Evolutionary conservation across 1,139 yeast species (phyloP).

Genomic region (Trichomonascaceae sp.): DNA sequence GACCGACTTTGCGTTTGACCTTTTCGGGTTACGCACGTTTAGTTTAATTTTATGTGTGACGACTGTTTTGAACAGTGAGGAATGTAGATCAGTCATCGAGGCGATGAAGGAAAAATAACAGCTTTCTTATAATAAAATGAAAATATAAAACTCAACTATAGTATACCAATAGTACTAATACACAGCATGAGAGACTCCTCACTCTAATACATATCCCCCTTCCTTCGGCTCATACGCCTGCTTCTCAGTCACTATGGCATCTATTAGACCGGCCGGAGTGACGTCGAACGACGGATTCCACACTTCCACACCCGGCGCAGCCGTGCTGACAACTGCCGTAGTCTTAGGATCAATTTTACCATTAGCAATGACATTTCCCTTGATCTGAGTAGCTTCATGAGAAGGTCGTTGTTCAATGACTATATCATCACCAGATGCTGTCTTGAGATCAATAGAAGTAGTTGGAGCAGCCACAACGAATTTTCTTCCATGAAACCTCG

Average conservation of each 20-base stretch:
- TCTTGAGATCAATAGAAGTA: constrained; percentile 73
- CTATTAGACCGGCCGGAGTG: constrained; percentile 75
- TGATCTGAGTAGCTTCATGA: constrained; percentile 67
- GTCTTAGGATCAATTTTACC: constrained; percentile 28
- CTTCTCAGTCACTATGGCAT: constrained; percentile 79
- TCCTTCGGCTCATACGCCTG: neutral
- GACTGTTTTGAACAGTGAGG: neutral
- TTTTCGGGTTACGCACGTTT: neutral
- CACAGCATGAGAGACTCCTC: too few species aligned
- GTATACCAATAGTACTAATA: too few species aligned
- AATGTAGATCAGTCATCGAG: neutral
- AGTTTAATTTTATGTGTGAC: neutral
- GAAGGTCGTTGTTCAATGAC: constrained; percentile 84
- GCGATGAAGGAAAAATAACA: neutral
- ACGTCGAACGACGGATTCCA: constrained; percentile 98
- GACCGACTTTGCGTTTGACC: neutral
- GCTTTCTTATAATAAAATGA: too few species aligned
- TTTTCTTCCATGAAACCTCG: constrained; percentile 51
- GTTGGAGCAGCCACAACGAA: constrained; percentile 94
- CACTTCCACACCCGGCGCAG: constrained; percentile 77
- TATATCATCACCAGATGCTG: constrained; percentile 64
- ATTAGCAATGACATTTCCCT: constrained; percentile 52
- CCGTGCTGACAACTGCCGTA: constrained; percentile 54
- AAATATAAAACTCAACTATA: too few species aligned
- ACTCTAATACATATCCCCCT: neutral